A percentile compares a stretch with the other conserved stretches of the same genome.
Evolutionary conservation across 805 yeast genomes (phyloP).

Genomic region (Candida multigemmis): DNA sequence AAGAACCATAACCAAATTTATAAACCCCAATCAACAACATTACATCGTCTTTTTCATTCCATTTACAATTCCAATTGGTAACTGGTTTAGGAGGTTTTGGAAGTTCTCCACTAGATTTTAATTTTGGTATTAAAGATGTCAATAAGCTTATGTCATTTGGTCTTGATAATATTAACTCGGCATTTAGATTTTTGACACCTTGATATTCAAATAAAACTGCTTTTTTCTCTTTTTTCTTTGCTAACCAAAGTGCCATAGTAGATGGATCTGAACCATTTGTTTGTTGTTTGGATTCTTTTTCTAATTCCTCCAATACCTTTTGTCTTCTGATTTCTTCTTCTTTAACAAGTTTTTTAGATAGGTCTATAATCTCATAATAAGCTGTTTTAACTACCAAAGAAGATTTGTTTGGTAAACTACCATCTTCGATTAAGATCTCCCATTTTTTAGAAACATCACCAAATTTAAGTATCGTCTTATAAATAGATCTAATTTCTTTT

Average conservation of each 20-base stretch:
- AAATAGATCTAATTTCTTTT: constrained; percentile 77
- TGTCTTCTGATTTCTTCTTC: constrained; percentile 59
- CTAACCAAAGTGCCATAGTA: constrained; percentile 45
- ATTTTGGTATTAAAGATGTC: constrained; percentile 41
- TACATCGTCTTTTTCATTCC: constrained; percentile 80
- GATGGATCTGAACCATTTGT: constrained; percentile 29
- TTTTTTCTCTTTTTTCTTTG: constrained; percentile 75
- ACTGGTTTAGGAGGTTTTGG: constrained; percentile 66
- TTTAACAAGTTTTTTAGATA: constrained; percentile 51
- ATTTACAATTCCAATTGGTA: constrained; percentile 82
- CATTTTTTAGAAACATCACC: constrained; percentile 75
- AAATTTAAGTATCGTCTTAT: constrained; percentile 68
- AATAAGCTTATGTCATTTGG: constrained; percentile 77
- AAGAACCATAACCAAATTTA: constrained; percentile 93
- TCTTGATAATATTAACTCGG: constrained; percentile 75
- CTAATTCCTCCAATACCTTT: constrained; percentile 47
- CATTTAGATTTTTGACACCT: constrained; percentile 83
- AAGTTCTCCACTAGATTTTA: constrained; percentile 51
- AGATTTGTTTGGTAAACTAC: constrained; percentile 76
- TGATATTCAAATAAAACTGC: constrained; percentile 84
- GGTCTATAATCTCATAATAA: constrained; percentile 60
- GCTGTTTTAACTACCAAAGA: constrained; percentile 70
- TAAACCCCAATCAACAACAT: constrained; percentile 79
- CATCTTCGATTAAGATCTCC: constrained; percentile 85
- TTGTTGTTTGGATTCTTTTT: constrained; percentile 45